These are phyloP conservation scores for Aquilaria agallochum DNA, from an alignment of 441 rosid species.

Conservation along the genomic window DNA sequence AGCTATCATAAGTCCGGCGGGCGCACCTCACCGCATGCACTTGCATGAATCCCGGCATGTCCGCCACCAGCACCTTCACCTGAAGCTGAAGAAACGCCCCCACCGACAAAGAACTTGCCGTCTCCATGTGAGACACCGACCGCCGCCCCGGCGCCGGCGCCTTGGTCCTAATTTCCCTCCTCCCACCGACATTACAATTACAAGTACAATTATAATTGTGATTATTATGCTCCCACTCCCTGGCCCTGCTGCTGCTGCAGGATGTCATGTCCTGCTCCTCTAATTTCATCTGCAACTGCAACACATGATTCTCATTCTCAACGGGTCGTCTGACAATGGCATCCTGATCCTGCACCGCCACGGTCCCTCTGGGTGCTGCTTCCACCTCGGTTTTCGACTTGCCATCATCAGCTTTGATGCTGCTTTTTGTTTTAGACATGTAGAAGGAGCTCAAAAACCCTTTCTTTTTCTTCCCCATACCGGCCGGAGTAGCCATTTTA, in stretches of 20 bases:
- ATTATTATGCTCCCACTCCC: too few species aligned
- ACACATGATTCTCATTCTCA: constrained; percentile 5
- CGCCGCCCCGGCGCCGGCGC: constrained; percentile 29
- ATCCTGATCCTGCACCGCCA: too few species aligned
- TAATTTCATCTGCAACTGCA: constrained; percentile 21
- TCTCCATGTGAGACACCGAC: constrained; percentile 78
- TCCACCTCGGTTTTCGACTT: constrained; percentile 19
- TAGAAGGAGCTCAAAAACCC: constrained; percentile 27
- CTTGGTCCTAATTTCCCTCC: neutral
- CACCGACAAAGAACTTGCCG: constrained; percentile 56
- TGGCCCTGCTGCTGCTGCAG: too few species aligned
- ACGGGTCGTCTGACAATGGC: neutral
- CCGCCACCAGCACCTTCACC: constrained; percentile 72
- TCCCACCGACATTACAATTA: constrained; percentile 16
- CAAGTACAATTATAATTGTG: constrained; percentile 8
- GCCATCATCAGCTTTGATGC: neutral
- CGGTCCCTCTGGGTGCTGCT: neutral
- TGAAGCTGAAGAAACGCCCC: constrained; percentile 63
- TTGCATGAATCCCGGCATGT: constrained; percentile 94
- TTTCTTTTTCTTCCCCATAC: constrained; percentile 26
- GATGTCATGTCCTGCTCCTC: neutral
- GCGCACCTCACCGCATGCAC: constrained; percentile 86
- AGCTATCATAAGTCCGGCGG: constrained; percentile 63
- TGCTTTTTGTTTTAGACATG: constrained; percentile 24
- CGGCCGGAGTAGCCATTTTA: constrained; percentile 42